A percentile compares a stretch with the other conserved stretches of the same genome.
These are phyloP conservation scores for Neopestalotiopsis sp. DNA, from an alignment of 2,329 filamentous ascomycete species.

Conservation along the genomic window DNA sequence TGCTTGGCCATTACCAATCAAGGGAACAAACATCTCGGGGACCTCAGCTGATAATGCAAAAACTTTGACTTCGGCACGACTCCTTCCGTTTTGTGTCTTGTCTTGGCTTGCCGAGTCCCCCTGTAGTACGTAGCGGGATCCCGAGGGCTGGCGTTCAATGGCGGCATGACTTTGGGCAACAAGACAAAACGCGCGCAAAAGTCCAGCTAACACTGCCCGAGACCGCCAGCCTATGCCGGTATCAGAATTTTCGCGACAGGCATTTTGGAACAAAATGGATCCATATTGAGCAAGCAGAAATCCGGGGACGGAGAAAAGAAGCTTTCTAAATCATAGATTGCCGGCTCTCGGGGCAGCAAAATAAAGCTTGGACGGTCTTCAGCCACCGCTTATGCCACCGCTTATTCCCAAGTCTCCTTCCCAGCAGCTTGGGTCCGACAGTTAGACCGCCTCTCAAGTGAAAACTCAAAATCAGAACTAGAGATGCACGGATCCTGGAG, in stretches of 20 bases:
- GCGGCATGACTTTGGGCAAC: background rate
- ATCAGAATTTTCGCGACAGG: background rate
- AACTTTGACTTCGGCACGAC: background rate
- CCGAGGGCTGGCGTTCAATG: background rate
- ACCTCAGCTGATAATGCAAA: background rate
- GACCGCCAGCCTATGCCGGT: background rate
- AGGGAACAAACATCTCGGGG: background rate
- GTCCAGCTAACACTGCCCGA: background rate
- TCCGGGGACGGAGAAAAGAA: background rate
- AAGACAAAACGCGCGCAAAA: background rate
- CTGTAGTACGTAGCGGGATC: background rate
- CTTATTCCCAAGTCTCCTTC: background rate
- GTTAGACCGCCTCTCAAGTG: background rate
- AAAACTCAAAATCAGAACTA: conserved; percentile 2
- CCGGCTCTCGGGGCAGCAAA: background rate
- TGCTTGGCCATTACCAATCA: too few species aligned
- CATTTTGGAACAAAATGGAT: background rate
- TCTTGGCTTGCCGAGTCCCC: background rate
- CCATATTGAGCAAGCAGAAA: background rate
- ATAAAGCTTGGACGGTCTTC: background rate
- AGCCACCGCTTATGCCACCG: background rate
- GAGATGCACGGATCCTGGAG: background rate
- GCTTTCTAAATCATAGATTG: background rate
- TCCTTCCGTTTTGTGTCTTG: background rate
- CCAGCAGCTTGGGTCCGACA: background rate